A percentile compares a stretch with the other conserved stretches of the same genome.
These are phyloP conservation scores for Tetrapisispora taiwanensis DNA, from an alignment of 805 yeast species.

Conservation along the genomic window DNA sequence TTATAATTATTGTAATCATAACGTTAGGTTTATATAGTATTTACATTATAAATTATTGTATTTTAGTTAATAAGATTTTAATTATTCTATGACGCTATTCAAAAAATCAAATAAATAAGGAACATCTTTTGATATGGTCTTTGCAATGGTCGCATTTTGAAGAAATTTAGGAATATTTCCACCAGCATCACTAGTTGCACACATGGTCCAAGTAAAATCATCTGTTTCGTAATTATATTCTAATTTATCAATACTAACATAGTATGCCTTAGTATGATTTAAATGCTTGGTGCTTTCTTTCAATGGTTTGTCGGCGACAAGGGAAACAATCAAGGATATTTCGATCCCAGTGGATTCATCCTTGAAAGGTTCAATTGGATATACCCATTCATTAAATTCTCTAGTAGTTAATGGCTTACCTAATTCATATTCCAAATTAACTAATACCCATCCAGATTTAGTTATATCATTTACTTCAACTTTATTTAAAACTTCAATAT, in stretches of 20 bases:
- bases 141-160: constrained; percentile 32
- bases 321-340: constrained; percentile 26
- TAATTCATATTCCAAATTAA: constrained; percentile 29
- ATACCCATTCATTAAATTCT: constrained; percentile 31
- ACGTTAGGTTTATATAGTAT: too few relatives aligned
- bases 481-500: constrained; percentile 28
- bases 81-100: background rate
- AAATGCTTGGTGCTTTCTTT: constrained; percentile 12
- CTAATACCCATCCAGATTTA: constrained; percentile 23
- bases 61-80: background rate
- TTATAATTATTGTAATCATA: too few relatives aligned
- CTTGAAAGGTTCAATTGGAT: constrained; percentile 21
- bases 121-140: constrained; percentile 32
- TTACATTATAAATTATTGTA: too few relatives aligned
- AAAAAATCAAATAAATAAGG: constrained; percentile 25
- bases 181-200: constrained; percentile 33
- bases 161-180: constrained; percentile 34
- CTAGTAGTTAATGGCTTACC: constrained; percentile 31
- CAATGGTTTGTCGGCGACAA: constrained; percentile 22
- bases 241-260: constrained; percentile 30
- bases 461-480: constrained; percentile 14
- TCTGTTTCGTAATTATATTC: constrained; percentile 13
- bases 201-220: constrained; percentile 30
- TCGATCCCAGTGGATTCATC: constrained; percentile 13
- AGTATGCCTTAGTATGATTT: constrained; percentile 27